Percentiles rank a stretch among this genome's conserved stretches.
Evolutionary conservation across 345 rosid species (phyloP).

Genomic region (Reutealis trisperma): DNA sequence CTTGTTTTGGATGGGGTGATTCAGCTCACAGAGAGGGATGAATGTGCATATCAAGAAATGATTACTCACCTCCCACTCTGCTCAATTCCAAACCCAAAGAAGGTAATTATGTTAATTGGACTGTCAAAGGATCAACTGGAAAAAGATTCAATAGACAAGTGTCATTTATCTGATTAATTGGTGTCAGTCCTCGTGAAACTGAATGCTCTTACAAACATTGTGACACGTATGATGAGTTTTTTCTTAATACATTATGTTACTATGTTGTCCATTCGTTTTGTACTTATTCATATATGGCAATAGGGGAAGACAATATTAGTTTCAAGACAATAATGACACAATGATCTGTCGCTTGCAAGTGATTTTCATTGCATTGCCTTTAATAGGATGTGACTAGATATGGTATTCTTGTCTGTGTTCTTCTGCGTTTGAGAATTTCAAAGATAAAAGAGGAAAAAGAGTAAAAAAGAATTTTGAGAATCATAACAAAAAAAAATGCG

Average conservation of each 20-base stretch:
- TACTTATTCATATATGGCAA: no score
- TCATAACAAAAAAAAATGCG: not conserved
- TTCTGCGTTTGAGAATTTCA: not conserved
- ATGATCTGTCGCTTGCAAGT: not conserved
- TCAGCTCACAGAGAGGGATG: constrained; percentile 95
- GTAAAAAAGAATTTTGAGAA: no score
- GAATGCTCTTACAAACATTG: not conserved
- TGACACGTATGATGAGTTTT: not conserved
- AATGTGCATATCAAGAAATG: constrained; percentile 99
- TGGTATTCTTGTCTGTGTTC: not conserved
- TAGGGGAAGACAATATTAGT: not conserved
- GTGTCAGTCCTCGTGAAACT: not conserved
- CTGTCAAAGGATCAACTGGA: not conserved
- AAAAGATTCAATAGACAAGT: constrained; percentile 1
- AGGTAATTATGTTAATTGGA: constrained; percentile 42
- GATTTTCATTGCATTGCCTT: not conserved
- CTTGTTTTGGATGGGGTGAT: constrained; percentile 94
- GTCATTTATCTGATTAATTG: not conserved
- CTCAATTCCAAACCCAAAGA: constrained; percentile 84
- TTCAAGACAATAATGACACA: not conserved
- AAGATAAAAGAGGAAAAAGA: not conserved
- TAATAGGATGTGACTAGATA: not conserved
- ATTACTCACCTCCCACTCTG: constrained; percentile 94
- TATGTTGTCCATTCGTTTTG: not conserved
- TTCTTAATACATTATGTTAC: not conserved